These are phyloP conservation scores for Epithele typhae DNA, from an alignment of 768 basidiomycete genomes.

Conservation along the genomic window DNA sequence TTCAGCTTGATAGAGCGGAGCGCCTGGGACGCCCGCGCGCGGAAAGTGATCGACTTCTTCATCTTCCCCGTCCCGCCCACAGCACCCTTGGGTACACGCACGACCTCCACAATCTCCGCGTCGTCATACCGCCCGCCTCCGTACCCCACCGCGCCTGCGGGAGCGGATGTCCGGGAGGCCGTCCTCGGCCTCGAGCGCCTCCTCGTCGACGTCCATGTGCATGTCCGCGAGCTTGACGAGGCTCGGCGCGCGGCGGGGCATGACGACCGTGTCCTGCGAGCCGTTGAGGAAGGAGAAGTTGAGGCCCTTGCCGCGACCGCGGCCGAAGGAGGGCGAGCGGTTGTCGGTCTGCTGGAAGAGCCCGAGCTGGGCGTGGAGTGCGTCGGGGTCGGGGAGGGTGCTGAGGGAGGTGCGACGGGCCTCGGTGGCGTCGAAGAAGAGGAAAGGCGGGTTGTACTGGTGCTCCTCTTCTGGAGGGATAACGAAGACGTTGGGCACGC, in stretches of 20 bases:
- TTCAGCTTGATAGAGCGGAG: conserved; percentile 31
- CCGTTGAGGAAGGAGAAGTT: conserved; percentile 2
- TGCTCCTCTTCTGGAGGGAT: conserved; percentile 36
- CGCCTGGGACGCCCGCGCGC: conserved; percentile 30
- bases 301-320: background rate
- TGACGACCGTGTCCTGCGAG: conserved; percentile 24
- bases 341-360: conserved; percentile 28
- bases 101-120: conserved; percentile 32
- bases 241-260: conserved; percentile 22
- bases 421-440: conserved; percentile 28
- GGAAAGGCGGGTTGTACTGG: conserved; percentile 28
- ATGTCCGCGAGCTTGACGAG: conserved; percentile 6
- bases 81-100: conserved; percentile 27
- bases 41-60: conserved; percentile 31
- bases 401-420: conserved; percentile 17
- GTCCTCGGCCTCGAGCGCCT: background rate
- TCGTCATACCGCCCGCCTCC: conserved; percentile 19
- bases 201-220: conserved; percentile 5
- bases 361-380: conserved; percentile 24
- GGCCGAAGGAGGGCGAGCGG: conserved; percentile 26
- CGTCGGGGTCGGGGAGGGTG: conserved; percentile 27
- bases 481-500: conserved; percentile 30
- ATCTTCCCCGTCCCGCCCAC: conserved; percentile 9
- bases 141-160: conserved; percentile 8
- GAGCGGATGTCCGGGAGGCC: conserved; percentile 11